Evolutionary conservation across 768 basidiomycete species (phyloP).

Genomic region (Pleurotus tuber-regium): DNA sequence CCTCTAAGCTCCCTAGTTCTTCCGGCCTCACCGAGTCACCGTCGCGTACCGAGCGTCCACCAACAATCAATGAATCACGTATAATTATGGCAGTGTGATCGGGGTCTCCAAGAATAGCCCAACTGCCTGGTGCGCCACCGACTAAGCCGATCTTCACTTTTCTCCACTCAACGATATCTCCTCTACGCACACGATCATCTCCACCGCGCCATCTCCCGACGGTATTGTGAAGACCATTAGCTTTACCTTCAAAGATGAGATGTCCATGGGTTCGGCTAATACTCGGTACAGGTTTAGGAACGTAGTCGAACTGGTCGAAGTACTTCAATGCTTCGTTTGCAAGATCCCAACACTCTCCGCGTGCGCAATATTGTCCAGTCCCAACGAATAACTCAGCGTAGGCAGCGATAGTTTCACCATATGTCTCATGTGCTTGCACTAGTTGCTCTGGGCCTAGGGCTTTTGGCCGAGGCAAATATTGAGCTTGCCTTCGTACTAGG

Average conservation of each 20-base stretch:
- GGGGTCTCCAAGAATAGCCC: constrained; percentile 42
- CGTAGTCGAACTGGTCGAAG: constrained; percentile 37
- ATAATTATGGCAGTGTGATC: constrained; percentile 56
- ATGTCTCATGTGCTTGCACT: constrained; percentile 40
- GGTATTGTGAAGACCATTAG: constrained; percentile 29
- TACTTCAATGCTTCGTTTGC: constrained; percentile 47
- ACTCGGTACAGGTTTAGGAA: constrained; percentile 45
- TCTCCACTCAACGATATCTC: constrained; percentile 57
- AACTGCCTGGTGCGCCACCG: constrained; percentile 20
- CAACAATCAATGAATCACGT: constrained; percentile 30
- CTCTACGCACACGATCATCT: constrained; percentile 47
- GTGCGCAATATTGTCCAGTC: constrained; percentile 41
- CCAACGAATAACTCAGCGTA: constrained; percentile 46
- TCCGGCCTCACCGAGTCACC: constrained; percentile 33
- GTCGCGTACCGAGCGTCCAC: constrained; percentile 24
- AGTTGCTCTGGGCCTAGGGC: constrained; percentile 32
- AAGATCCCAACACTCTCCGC: constrained; percentile 59
- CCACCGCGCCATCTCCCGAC: constrained; percentile 48
- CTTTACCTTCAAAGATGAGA: constrained; percentile 44
- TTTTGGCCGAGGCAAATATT: constrained; percentile 37
- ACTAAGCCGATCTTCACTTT: constrained; percentile 32
- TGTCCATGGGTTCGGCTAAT: constrained; percentile 54
- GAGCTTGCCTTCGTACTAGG: constrained; percentile 31
- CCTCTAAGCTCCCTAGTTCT: constrained; percentile 42
- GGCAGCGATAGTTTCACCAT: constrained; percentile 46